These are phyloP conservation scores for Solanum hybrid DNA, from an alignment of 305 asterid genomes.

Conservation along the genomic window DNA sequence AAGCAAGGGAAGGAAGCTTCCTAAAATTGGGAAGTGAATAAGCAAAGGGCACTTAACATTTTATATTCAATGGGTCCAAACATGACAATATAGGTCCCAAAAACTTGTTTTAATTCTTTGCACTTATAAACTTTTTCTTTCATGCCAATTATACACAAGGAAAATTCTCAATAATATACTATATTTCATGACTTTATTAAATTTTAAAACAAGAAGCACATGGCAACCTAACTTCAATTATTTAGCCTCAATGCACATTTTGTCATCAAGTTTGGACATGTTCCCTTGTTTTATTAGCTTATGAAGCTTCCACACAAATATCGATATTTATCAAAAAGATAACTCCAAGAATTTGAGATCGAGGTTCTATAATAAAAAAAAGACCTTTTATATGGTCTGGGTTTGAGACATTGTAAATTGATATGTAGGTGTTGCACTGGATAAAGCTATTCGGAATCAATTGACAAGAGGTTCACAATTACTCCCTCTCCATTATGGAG, in stretches of 20 bases:
- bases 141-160: not conserved
- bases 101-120: not conserved
- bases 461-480: no score
- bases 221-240: not conserved
- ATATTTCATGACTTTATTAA: not conserved
- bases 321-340: not conserved
- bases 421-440: no score
- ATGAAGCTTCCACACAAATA: not conserved
- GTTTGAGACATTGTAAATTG: no score
- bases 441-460: no score
- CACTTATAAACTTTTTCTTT: not conserved
- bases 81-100: not conserved
- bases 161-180: not conserved
- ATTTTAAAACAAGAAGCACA: not conserved
- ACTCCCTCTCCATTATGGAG: no score
- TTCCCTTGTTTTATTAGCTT: not conserved
- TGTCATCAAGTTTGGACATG: not conserved
- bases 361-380: not conserved
- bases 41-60: not conserved
- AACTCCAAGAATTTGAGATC: not conserved
- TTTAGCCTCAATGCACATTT: not conserved
- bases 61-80: not conserved
- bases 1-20: not conserved
- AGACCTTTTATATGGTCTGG: not conserved
- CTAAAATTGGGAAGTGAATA: not conserved